Percentiles rank a stretch among this genome's conserved stretches.
Evolutionary conservation across 2,329 filamentous ascomycete species (phyloP).

Genomic region (Verticillium alfalfae): DNA sequence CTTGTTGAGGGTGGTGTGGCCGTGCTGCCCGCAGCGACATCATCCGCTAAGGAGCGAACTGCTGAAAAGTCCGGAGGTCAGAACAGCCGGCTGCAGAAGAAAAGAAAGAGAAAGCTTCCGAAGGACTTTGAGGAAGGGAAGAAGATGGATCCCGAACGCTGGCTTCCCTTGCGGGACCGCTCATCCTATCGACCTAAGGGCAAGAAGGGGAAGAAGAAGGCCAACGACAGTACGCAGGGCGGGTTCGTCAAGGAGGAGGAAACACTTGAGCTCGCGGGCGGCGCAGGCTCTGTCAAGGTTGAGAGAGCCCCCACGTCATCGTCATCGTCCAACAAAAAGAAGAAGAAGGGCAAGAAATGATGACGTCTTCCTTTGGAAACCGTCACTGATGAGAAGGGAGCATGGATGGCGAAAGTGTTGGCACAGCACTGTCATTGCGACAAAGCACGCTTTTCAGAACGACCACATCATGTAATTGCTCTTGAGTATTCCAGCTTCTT

Average conservation of each 20-base stretch:
- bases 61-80: constrained; percentile 15
- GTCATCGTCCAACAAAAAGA: constrained; percentile 38
- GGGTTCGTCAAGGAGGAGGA: constrained; percentile 72
- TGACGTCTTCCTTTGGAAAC: not conserved
- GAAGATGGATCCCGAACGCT: constrained; percentile 82
- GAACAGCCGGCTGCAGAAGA: constrained; percentile 24
- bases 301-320: constrained; percentile 45
- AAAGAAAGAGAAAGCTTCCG: constrained; percentile 58
- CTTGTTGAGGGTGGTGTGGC: constrained; percentile 65
- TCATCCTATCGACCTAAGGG: constrained; percentile 87
- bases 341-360: constrained; percentile 51
- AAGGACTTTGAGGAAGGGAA: constrained; percentile 73
- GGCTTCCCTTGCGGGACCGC: constrained; percentile 85
- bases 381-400: not conserved
- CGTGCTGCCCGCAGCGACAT: constrained; percentile 32
- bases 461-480: not conserved
- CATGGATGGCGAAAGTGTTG: too few species aligned
- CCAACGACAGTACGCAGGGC: constrained; percentile 75
- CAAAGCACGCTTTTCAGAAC: too few species aligned
- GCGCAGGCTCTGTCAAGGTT: constrained; percentile 57
- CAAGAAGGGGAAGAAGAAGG: constrained; percentile 84
- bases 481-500: not conserved
- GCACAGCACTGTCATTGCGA: too few species aligned
- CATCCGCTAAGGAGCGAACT: constrained; percentile 42
- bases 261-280: constrained; percentile 58